Evolutionary conservation across 192 early-diverging fungal species (phyloP), one percentile per base, ranked within the genome.

Genomic region (Entomortierella parvispora): DNA sequence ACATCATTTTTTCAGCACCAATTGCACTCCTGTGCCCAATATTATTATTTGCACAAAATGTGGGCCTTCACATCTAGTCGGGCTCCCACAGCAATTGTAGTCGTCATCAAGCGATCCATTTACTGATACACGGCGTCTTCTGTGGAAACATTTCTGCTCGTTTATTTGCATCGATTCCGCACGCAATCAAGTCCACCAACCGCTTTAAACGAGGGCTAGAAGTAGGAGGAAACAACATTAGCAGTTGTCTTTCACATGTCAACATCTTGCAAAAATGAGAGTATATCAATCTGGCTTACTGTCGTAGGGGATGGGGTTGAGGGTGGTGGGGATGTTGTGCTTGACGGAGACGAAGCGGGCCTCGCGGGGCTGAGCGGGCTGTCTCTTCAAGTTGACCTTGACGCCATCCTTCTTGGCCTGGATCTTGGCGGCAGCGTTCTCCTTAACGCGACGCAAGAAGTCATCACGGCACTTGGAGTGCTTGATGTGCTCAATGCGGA

Each of bases 391-490:
- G 86, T 88, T 87, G 81, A 93, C 82, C 57, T 84, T 81, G 88
- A 86, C 85, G 50, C 92, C 93, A 69, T 89, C 86, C 62, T 81
- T 87, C 80, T 90, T 93, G 69, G 97, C 95, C 53, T 93, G 93
- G 80, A 89, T 86, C 88, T 91, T 90, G 74, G 85, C 85, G 52
- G 85, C 88, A 25, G 92, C 93, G 89, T 98, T 99, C 79, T 93
- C 89, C 91, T 96, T 97, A 80, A 98, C 96, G 81, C 97, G 93
- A 53, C 91, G 88, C 86, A 98, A 87, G 90, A 99, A 99, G 78
- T 97, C 95, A 76, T 93, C 87, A 83, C 97, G 94, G 90, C 96
- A 97, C 90, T 97, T 96, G 85, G 97, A 99, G 94, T 99, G 96
- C 89, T 92, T 95, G 83, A 99, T 88, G 89, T 99, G 97, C 89